Conservation (phyloP, 108 stramenopile species). For the Pseudonitzschia multiseries region DNA sequence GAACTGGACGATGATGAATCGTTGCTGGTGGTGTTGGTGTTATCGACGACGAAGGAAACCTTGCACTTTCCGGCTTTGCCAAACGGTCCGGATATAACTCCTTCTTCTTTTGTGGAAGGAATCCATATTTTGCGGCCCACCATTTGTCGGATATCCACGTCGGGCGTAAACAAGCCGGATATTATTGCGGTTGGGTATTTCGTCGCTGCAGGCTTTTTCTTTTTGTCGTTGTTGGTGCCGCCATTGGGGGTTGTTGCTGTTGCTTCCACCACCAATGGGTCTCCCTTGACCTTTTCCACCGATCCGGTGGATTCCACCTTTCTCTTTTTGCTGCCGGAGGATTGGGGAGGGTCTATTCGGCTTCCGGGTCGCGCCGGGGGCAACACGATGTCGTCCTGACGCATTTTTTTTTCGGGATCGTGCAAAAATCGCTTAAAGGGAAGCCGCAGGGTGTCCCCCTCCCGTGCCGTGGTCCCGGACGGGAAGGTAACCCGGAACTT, state of each 20-base stretch:
- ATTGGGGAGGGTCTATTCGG: constrained; percentile 53
- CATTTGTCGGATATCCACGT: constrained; percentile 75
- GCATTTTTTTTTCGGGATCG: constrained; percentile 81
- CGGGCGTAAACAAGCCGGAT: constrained; percentile 85
- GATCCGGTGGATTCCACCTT: constrained; percentile 55
- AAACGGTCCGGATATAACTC: constrained; percentile 77
- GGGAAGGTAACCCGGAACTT: constrained; percentile 90
- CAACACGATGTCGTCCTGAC: constrained; percentile 63
- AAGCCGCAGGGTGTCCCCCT: constrained; percentile 69
- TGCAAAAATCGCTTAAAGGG: constrained; percentile 83
- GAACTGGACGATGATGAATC: background rate
- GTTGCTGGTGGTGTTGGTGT: background rate
- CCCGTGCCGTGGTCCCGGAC: constrained; percentile 64
- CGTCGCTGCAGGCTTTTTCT: constrained; percentile 4
- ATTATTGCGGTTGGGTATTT: constrained; percentile 76
- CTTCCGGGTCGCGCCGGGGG: constrained; percentile 62
- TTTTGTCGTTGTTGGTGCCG: background rate
- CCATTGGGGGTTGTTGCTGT: background rate
- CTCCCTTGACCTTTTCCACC: constrained; percentile 82
- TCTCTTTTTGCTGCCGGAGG: constrained; percentile 46
- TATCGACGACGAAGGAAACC: constrained; percentile 73
- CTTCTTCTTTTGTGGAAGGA: constrained; percentile 65
- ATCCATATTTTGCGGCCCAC: constrained; percentile 61
- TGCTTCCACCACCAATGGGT: constrained; percentile 52
- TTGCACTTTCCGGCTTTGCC: constrained; percentile 97